Base-by-base conservation (phyloP, 441 rosid species). In the Raphanus hybrid region DNA sequence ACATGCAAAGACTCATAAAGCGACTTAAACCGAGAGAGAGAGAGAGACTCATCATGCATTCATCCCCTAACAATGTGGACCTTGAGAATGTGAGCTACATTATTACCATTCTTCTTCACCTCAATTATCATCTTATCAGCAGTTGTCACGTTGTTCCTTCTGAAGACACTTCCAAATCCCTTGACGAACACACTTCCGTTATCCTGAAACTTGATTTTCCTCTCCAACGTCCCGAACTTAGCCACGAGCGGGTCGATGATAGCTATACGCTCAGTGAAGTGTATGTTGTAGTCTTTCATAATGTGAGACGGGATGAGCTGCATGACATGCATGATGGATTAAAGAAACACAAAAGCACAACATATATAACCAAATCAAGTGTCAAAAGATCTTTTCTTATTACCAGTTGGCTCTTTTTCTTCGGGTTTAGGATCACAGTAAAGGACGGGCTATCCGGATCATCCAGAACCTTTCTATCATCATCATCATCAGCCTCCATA, bases 351-450 rank as follows among this genome's bases (percentile, higher is more conserved):
- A 52, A 41, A 37, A 4, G 35, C 61, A 43, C 50, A 43, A 52
- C 58, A 15, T 14, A 52, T 50, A n/a, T 50, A 50, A 50, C 55
- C 55, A 14, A 50, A 50, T 2, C 18, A 50, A 50, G 55, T 50
- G 16, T 50, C 11, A 41, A 10, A 41, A 9, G n/a, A 48, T 52
- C 8, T 52, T 61, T 4, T 9, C 20, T 34, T 66, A 35, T 35
- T 72, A 78, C 78, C 78, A 78, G 11, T 23, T 73, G 78, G 67
- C 78, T 73, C 43, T 29, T 68, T 59, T 39, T 78, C 18, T 68
- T 78, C 11, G 60, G 70, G 15, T 78, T 78, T n/a, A 50, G 50
- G 0, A 2, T 52, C 52, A 61, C 4, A 18, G 43, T 39, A 20
- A 78, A 78, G 2, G 18, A 68, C 1, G 74, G 77, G 26, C 64